These are phyloP conservation scores for Cerrena zonata DNA, from an alignment of 1,284 basidiomycete genomes.

Conservation along the genomic window DNA sequence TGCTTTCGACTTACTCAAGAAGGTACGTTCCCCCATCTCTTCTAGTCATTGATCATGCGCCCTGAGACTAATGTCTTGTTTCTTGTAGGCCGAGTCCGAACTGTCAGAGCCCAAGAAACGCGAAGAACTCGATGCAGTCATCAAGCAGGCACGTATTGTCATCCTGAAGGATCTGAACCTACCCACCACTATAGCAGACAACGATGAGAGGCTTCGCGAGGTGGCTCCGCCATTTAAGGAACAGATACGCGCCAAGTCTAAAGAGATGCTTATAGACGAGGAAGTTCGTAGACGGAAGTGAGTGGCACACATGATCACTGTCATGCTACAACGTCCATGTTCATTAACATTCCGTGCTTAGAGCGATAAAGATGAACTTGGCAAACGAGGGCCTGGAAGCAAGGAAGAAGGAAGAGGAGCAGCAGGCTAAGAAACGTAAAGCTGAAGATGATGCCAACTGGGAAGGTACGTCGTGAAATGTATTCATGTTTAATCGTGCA, in stretches of 20 bases:
- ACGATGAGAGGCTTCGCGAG: slow-evolving; percentile 49
- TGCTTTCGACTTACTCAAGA: slow-evolving; percentile 80
- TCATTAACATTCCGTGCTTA: slow-evolving; percentile 24
- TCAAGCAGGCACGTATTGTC: slow-evolving; percentile 60
- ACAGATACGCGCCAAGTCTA: slow-evolving; percentile 61
- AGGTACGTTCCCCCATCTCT: slow-evolving; percentile 44
- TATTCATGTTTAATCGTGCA: neutral
- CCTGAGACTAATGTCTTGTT: neutral
- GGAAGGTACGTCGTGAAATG: slow-evolving; percentile 56
- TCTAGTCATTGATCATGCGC: slow-evolving; percentile 1
- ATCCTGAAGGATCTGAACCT: slow-evolving; percentile 58
- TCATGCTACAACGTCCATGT: too few species aligned
- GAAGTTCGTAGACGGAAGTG: slow-evolving; percentile 74
- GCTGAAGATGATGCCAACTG: slow-evolving; percentile 75
- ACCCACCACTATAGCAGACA: slow-evolving; percentile 49
- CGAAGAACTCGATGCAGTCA: slow-evolving; percentile 71
- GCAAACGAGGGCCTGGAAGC: slow-evolving; percentile 82
- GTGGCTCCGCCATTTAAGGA: slow-evolving; percentile 59
- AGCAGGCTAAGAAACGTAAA: slow-evolving; percentile 68
- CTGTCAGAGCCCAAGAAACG: slow-evolving; percentile 69
- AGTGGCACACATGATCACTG: slow-evolving; percentile 23
- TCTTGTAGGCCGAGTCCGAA: slow-evolving; percentile 69
- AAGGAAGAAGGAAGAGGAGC: slow-evolving; percentile 76
- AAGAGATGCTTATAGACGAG: slow-evolving; percentile 76
- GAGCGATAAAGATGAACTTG: slow-evolving; percentile 78